phyloP scores from a whole-genome alignment of 805 yeast genomes.

The Candida pseudoglaebosa region DNA sequence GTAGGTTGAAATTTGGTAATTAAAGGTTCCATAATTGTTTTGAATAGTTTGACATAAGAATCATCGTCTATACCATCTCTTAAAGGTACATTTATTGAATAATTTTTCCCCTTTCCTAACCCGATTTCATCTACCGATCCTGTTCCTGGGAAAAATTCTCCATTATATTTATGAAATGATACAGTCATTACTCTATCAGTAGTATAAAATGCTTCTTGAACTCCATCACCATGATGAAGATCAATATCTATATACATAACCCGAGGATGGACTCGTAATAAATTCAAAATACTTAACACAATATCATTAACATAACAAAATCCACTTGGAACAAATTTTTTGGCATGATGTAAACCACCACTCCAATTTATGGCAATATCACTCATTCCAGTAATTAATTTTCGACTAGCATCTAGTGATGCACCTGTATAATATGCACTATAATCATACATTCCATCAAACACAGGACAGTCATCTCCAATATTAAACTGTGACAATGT shows the following conservation, averaged over 20 bases:
- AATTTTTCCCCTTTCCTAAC: slow-evolving; percentile 82
- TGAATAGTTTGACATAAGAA: slow-evolving; percentile 68
- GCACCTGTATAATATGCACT: slow-evolving; percentile 90
- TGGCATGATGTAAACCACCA: slow-evolving; percentile 96
- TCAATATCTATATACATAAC: slow-evolving; percentile 93
- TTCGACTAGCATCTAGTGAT: slow-evolving; percentile 86
- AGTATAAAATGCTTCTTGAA: slow-evolving; percentile 92
- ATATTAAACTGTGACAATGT: slow-evolving; percentile 71
- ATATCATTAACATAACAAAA: slow-evolving; percentile 95
- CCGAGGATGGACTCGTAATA: slow-evolving; percentile 84
- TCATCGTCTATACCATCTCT: slow-evolving; percentile 96
- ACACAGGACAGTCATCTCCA: slow-evolving; percentile 92
- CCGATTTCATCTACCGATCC: slow-evolving; percentile 91
- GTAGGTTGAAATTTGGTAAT: slow-evolving; percentile 91
- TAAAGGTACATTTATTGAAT: slow-evolving; percentile 85
- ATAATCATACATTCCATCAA: slow-evolving; percentile 92
- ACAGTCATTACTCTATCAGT: slow-evolving; percentile 97
- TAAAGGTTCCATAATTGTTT: slow-evolving; percentile 85
- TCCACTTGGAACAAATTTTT: slow-evolving; percentile 90
- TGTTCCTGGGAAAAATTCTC: slow-evolving; percentile 96
- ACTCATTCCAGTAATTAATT: slow-evolving; percentile 78
- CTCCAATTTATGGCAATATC: slow-evolving; percentile 96
- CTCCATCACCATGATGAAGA: slow-evolving; percentile 97
- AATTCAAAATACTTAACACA: slow-evolving; percentile 80
- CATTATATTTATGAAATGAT: slow-evolving; percentile 88